Evolutionary conservation across 495 filamentous ascomycete genomes (phyloP).

Genomic region (Xanthoparmelia taractica): DNA sequence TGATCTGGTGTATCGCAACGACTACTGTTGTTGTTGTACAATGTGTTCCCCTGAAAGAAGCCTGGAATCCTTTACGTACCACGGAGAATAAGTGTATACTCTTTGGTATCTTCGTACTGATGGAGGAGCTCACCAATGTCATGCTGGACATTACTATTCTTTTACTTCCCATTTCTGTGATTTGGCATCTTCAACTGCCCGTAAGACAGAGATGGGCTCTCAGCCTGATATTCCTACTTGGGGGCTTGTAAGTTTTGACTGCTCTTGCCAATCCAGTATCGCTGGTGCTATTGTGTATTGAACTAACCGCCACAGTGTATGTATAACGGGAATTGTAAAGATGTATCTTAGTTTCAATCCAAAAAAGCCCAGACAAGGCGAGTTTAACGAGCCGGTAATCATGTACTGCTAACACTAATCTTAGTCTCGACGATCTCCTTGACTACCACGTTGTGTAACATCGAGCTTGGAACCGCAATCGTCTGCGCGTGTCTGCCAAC

Average conservation of each 20-base stretch:
- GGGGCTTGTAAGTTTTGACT: background rate
- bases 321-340: background rate
- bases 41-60: background rate
- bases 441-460: constrained; percentile 2
- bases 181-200: background rate
- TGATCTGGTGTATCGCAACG: background rate
- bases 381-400: background rate
- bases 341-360: background rate
- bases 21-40: background rate
- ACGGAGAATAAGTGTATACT: background rate
- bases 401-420: background rate
- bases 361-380: background rate
- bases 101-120: background rate
- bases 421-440: background rate
- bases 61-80: background rate
- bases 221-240: background rate
- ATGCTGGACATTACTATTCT: background rate
- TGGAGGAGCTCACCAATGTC: background rate
- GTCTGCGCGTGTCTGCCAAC: background rate
- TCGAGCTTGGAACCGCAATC: background rate
- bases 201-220: background rate
- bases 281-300: background rate
- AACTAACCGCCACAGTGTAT: background rate
- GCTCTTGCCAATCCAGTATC: background rate
- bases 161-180: background rate